Percentiles rank a stretch among this genome's conserved stretches.
These are phyloP conservation scores for Boletus subparvulus DNA, from an alignment of 768 basidiomycete species.

Conservation along the genomic window DNA sequence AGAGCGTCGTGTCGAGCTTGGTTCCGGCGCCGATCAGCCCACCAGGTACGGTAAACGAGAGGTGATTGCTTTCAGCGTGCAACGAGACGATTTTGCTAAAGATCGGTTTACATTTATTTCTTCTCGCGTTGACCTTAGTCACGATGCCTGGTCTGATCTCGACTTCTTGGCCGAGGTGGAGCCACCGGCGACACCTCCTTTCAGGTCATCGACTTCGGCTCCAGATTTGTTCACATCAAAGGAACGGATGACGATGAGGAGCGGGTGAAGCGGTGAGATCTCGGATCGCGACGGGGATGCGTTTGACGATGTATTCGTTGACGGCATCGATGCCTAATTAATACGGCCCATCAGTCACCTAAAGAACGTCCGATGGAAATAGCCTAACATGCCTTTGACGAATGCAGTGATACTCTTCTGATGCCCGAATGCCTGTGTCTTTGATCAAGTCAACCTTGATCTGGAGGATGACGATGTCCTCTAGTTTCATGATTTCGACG, in stretches of 20 bases:
- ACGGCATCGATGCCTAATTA: constrained; percentile 79
- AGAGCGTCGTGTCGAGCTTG: constrained; percentile 92
- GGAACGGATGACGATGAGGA: constrained; percentile 94
- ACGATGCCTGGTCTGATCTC: constrained; percentile 98
- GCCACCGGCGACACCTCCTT: constrained; percentile 99
- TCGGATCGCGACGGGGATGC: constrained; percentile 54
- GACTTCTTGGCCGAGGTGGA: constrained; percentile 87
- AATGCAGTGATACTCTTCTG: constrained; percentile 95
- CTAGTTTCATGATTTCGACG: constrained; percentile 98
- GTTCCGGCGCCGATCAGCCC: constrained; percentile 99
- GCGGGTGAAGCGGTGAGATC: constrained; percentile 88
- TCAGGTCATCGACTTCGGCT: constrained; percentile 92
- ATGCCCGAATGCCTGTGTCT: constrained; percentile 90
- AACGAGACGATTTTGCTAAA: constrained; percentile 88
- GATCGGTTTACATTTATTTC: constrained; percentile 91
- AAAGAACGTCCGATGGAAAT: background rate
- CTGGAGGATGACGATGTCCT: constrained; percentile 96
- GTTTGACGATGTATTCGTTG: no score
- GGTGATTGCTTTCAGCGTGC: constrained; percentile 91
- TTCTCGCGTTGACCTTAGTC: constrained; percentile 75
- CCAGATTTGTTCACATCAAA: constrained; percentile 98
- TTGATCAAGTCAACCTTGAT: constrained; percentile 99
- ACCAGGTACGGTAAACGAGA: constrained; percentile 95
- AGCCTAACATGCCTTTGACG: constrained; percentile 70
- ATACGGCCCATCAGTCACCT: background rate